Base-by-base conservation (phyloP, 129 eudicot species). In the Tagetes patula region DNA sequence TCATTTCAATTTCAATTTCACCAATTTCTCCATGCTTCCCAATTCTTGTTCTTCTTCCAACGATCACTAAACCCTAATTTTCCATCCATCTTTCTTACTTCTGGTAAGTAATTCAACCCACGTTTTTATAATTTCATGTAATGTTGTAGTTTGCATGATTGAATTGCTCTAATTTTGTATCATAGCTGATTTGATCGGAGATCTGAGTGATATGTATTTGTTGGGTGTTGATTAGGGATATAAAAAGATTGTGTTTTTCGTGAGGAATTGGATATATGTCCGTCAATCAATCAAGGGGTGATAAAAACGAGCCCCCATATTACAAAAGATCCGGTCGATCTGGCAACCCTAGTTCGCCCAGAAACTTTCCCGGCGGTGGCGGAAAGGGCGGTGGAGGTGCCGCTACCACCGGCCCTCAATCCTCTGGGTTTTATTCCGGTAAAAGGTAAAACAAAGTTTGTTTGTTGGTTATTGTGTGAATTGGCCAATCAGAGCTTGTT, bases 231-330 rank as follows among this genome's bases (percentile, higher is more conserved):
- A 65, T 81, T 65, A 60, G 67, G 75, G 38, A 12, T 67, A 69
- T 1, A 42, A 43, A 62, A 34, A 42, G 39, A 65, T 50, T 71
- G 70, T 76, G 62, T 37, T 77, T 65, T 60, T 67, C 14, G 67
- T 27, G 71, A 76, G 83, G 82, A 77, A 74, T 67, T 71, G 87
- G 52, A 88, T 90, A 59, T 90, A 95, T 95, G 99, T 88, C 96
- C 97, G 77, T 70, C 77, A 95, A 86, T 90, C 99, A 86, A 90
- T 82, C 95, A 64, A 87, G 87, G 77, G 76, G 76, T 79, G 91
- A 90, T 3, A 94, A 83, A 84, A 85, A 75, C 89, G 99, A 90
- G 80, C 76, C 87, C 38, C 50, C 83, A 10, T 91, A 83, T 68
- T 74, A 84, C 76, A 88, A 83, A 67, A 84, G 87, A 90, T 63